Evolutionary conservation across 768 basidiomycete species (phyloP).

Genomic region (Termitomyces sp.): DNA sequence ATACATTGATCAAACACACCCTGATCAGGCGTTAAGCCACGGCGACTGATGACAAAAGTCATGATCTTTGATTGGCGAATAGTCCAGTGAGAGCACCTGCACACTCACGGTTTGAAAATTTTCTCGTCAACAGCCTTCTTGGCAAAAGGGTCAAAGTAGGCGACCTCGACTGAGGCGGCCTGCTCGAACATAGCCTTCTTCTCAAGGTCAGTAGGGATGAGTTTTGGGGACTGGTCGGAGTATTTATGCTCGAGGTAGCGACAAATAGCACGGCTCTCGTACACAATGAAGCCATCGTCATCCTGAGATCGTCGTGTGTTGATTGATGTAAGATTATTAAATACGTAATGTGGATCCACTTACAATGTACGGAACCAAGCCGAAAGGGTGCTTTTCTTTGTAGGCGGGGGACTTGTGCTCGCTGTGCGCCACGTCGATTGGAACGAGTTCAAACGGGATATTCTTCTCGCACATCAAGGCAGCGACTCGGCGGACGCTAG

Average conservation of each 20-base stretch:
- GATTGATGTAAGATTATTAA: background rate
- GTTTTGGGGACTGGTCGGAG: slow-evolving; percentile 37
- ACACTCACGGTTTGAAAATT: slow-evolving; percentile 46
- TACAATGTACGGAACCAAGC: slow-evolving; percentile 54
- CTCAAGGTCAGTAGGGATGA: slow-evolving; percentile 43
- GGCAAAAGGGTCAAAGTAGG: slow-evolving; percentile 42
- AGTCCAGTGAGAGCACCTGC: background rate
- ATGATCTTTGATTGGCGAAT: background rate
- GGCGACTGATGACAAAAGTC: background rate
- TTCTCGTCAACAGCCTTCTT: slow-evolving; percentile 38
- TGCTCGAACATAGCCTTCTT: slow-evolving; percentile 39
- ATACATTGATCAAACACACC: slow-evolving; percentile 19
- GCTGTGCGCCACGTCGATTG: slow-evolving; percentile 34
- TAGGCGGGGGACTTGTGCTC: slow-evolving; percentile 42
- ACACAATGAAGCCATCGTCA: slow-evolving; percentile 55
- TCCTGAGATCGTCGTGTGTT: slow-evolving; percentile 19
- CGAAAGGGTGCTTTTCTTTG: slow-evolving; percentile 56
- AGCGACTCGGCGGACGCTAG: slow-evolving; percentile 47
- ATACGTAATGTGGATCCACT: slow-evolving; percentile 1
- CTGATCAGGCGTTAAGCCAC: slow-evolving; percentile 7
- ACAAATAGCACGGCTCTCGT: slow-evolving; percentile 55
- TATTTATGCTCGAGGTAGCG: slow-evolving; percentile 56
- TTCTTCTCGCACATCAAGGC: slow-evolving; percentile 48
- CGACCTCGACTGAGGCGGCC: slow-evolving; percentile 45
- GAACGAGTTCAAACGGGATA: slow-evolving; percentile 47